Base-by-base conservation (phyloP, 805 yeast genomes). In the Nakazawaea ernobii region DNA sequence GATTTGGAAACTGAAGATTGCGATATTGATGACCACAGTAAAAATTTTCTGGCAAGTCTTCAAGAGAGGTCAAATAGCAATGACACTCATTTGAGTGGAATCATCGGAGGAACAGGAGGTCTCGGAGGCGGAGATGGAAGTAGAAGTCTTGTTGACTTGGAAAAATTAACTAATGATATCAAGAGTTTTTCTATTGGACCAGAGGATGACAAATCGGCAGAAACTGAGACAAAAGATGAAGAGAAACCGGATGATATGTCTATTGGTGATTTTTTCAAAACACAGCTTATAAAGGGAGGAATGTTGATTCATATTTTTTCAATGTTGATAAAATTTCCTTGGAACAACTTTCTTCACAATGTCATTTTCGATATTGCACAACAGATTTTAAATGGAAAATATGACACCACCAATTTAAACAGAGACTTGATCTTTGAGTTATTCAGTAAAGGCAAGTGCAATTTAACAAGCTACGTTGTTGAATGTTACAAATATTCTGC, bases 341-440 rank as follows among this genome's bases (percentile, higher is more conserved):
- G 98, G 98, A 94, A 94, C 63, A 94, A 94, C 61, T 94, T 94
- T 59, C 78, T 92, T 75, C 99, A 94, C 64, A 94, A 92, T 61
- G 99, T 94, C 42, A 94, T 92, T 9, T 94, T 92, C 70, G 99
- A 94, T 66, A 76, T 94, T 50, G 83, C 94, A 20, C 99, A 94
- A 63, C 99, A 94, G 62, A 80, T 94, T 9, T 80, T 92, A 64
- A 90, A 89, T 63, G 97, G 97, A 0, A 51, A 65, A 38, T 54
- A 63, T 52, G 68, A 63, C 46, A 60, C 57, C 42, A 43, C 59
- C 32, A 60, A 60, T 53, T 58, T 62, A 53, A 67, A 63, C 50
- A 63, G 62, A 49, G 54, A 59, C 35, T 53, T 68, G 46, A 64
- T 69, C 33, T 67, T 67, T 62, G 49, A 43, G 20, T 39, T 33